phyloP scores from a whole-genome alignment of 768 basidiomycete genomes.

The Mycena rosella region DNA sequence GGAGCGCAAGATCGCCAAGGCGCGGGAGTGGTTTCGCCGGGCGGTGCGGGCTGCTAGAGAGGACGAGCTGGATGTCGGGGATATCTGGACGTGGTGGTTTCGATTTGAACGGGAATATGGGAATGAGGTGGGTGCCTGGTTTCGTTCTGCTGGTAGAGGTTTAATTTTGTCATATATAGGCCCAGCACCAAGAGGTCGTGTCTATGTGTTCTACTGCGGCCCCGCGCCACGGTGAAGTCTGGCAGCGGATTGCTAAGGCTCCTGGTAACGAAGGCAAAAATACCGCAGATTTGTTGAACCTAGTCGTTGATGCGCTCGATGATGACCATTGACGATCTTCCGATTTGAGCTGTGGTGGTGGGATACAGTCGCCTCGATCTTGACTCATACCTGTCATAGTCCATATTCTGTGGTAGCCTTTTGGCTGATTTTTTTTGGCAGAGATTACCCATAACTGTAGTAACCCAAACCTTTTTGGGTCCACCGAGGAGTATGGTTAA shows the following conservation, averaged over 20 bases:
- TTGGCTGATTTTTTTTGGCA: too few relatives aligned
- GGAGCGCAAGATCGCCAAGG: neutral
- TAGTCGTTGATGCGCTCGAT: neutral
- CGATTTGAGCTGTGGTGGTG: too few relatives aligned
- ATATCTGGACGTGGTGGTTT: conserved; percentile 13
- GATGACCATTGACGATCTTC: too few relatives aligned
- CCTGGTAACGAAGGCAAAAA: neutral
- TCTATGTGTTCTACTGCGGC: neutral
- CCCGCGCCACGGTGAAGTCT: neutral
- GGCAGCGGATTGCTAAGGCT: neutral
- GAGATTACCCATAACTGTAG: too few relatives aligned
- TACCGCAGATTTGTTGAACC: neutral
- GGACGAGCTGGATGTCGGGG: neutral
- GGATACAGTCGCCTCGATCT: too few relatives aligned
- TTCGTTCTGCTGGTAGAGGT: neutral
- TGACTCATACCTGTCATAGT: too few relatives aligned
- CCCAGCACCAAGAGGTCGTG: neutral
- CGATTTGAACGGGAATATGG: conserved; percentile 10
- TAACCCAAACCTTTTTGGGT: too few relatives aligned
- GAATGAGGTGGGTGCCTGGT: neutral
- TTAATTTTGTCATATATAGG: neutral
- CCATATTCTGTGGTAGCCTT: too few relatives aligned
- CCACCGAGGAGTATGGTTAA: too few relatives aligned
- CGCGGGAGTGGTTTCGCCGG: conserved; percentile 1
- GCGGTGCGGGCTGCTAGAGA: neutral